A percentile compares a stretch with the other conserved stretches of the same genome.
Evolutionary conservation across 1,139 yeast genomes (phyloP).

Genomic region (Geotrichum candidum): DNA sequence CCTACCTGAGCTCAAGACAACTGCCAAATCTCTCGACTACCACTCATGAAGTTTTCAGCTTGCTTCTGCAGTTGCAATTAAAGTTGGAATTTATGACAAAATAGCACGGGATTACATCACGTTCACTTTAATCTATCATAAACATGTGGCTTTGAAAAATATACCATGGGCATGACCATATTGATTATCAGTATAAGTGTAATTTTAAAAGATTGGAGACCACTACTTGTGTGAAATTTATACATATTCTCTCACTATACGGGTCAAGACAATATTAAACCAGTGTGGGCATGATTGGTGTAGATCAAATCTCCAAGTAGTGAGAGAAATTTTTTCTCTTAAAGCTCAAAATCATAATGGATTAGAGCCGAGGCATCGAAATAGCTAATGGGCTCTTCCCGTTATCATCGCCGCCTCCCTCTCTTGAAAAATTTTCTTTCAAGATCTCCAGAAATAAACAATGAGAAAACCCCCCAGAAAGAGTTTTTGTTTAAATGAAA

Average conservation of each 20-base stretch:
- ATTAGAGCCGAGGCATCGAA: neutral
- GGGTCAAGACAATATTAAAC: neutral
- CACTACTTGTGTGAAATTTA: neutral
- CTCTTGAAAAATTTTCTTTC: too few relatives aligned
- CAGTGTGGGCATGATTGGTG: neutral
- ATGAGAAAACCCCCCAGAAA: neutral
- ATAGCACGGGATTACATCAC: too few relatives aligned
- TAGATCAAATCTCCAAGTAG: neutral
- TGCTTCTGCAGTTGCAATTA: too few relatives aligned
- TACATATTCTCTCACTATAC: neutral
- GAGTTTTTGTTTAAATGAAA: neutral
- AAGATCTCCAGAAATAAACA: neutral
- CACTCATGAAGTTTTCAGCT: too few relatives aligned
- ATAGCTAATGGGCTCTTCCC: neutral
- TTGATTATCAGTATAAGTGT: too few relatives aligned
- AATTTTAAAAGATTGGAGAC: neutral
- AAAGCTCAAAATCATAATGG: neutral
- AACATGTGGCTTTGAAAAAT: too few relatives aligned
- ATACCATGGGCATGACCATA: too few relatives aligned
- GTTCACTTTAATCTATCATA: too few relatives aligned
- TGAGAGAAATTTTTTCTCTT: neutral
- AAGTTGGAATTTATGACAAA: too few relatives aligned
- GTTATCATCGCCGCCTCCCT: too few relatives aligned
- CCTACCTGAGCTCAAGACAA: too few relatives aligned
- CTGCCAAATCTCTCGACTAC: too few relatives aligned